Evolutionary conservation across 1,139 yeast species (phyloP), one percentile per base, ranked within the genome.

Genomic region (Blastobotrys elegans): DNA sequence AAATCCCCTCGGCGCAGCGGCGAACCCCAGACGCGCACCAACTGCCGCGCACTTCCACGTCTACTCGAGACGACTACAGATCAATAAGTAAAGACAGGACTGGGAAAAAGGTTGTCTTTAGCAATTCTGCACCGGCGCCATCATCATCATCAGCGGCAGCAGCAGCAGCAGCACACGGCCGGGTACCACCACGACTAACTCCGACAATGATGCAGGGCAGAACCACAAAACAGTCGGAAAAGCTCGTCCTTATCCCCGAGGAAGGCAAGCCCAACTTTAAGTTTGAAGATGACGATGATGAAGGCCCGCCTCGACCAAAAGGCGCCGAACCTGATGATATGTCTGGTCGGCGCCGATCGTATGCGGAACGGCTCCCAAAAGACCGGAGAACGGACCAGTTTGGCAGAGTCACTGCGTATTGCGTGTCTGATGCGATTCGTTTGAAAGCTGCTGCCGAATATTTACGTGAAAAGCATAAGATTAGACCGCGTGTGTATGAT

Each of bases 361-460:
- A 84, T 43, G 90, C 90, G 1, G 95, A 85, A 58, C 67, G 78
- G 46, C 71, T 81, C 75, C 77, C 85, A 6, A 81, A 82, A 56
- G 89, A 81, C 44, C 73, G 75, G 34, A 68, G 90, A 51, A 85
- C 82, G 2, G 80, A 76, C 34, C 85, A 80, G 54, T 77, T 84
- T 56, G 81, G 95, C 30, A 68, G 97, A 51, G 88, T 89, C 55
- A 89, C 97, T 0, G 97, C 97, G 0, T 90, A 90, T 64, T 79
- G 88, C 56, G 82, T 89, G 7, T 82, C 96, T 22, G 96, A 88
- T 50, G 88, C 85, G 20, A 82, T 89, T 61, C 75, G 85, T 57
- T 67, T 90, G 46, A 73, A 74, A 34, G 72, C 78, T 2, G 79
- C 88, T 1, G 75, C 84, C 1, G 74, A 75, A 47, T 90, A 86